Percentiles rank a stretch among this genome's conserved stretches.
Conservation (phyloP, 257 asterid genomes). For the Sherardia arvensis region DNA sequence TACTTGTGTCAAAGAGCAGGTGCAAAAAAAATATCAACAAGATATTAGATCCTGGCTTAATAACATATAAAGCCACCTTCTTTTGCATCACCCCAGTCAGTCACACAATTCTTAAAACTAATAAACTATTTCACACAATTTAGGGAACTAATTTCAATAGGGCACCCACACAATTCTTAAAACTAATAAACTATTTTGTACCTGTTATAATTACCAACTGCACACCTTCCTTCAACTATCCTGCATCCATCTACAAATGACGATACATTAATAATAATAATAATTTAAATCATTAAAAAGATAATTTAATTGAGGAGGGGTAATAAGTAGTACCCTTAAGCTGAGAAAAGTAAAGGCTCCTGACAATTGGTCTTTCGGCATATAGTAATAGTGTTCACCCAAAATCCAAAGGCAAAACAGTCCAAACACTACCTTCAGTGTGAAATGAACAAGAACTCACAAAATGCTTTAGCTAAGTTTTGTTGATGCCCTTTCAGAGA, state of each 20-base stretch:
- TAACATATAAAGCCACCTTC: too few species aligned
- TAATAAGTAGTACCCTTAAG: conserved; percentile 43
- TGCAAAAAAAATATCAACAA: neutral
- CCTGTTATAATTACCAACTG: conserved; percentile 56
- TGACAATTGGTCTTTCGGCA: too few species aligned
- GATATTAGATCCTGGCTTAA: neutral
- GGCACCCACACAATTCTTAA: neutral
- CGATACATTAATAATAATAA: neutral
- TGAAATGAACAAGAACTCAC: too few species aligned
- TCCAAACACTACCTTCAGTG: too few species aligned
- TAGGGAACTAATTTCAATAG: too few species aligned
- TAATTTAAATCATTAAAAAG: neutral
- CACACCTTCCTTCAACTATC: conserved; percentile 90
- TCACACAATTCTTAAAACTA: neutral
- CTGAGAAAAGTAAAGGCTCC: conserved; percentile 80
- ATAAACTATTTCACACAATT: neutral
- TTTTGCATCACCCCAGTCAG: neutral
- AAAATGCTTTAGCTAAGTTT: too few species aligned
- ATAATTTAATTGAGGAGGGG: neutral
- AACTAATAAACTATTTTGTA: conserved; percentile 13
- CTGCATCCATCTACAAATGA: conserved; percentile 54
- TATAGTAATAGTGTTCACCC: too few species aligned
- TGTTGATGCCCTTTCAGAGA: too few species aligned
- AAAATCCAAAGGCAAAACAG: too few species aligned
- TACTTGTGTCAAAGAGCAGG: neutral